Conservation (phyloP, 1,139 yeast species). For the Trichomonascaceae sp. region DNA sequence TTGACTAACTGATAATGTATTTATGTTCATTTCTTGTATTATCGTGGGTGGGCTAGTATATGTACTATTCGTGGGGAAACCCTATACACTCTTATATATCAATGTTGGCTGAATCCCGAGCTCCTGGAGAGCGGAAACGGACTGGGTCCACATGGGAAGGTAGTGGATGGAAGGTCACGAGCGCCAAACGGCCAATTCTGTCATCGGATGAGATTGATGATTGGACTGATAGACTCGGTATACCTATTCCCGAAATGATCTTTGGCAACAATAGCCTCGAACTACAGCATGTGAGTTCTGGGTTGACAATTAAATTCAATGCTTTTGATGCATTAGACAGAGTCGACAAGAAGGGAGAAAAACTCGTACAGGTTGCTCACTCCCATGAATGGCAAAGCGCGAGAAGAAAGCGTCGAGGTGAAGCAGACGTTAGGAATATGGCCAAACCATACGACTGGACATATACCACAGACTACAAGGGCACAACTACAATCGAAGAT, state of each 20-base stretch:
- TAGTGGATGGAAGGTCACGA: constrained; percentile 63
- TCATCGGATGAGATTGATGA: constrained; percentile 62
- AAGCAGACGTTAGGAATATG: constrained; percentile 35
- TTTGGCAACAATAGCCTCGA: constrained; percentile 72
- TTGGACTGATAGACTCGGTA: constrained; percentile 46
- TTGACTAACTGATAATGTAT: no score
- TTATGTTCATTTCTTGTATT: no score
- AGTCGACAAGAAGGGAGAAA: constrained; percentile 39
- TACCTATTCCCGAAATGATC: constrained; percentile 95
- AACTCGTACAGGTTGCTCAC: constrained; percentile 58
- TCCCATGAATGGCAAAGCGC: constrained; percentile 80
- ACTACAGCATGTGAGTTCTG: constrained; percentile 28
- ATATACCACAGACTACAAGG: constrained; percentile 67
- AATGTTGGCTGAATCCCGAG: no score
- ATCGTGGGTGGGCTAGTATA: no score
- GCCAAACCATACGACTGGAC: constrained; percentile 95
- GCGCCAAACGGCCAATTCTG: constrained; percentile 65
- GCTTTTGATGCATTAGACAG: constrained; percentile 69
- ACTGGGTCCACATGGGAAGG: constrained; percentile 22
- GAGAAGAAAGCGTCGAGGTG: constrained; percentile 26
- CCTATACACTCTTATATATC: no score
- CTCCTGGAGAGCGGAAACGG: no score
- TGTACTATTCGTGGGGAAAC: no score
- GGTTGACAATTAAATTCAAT: constrained; percentile 49
- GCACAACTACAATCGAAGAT: constrained; percentile 28